Evolutionary conservation across 2,329 filamentous ascomycete genomes (phyloP).

Genomic region (Neofusicoccum umdonicola): DNA sequence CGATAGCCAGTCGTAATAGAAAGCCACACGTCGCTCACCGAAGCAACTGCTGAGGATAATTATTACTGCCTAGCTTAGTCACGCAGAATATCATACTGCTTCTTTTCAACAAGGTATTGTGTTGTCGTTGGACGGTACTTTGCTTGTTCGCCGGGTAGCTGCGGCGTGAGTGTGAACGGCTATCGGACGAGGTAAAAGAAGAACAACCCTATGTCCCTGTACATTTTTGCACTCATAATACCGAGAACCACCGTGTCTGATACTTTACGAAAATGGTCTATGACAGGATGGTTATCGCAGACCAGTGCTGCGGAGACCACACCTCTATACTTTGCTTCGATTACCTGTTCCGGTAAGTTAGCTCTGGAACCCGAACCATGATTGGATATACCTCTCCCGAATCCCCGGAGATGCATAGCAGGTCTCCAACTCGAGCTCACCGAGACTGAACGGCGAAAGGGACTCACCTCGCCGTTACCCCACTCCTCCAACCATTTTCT

Average conservation of each 20-base stretch:
- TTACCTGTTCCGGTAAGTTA: background rate
- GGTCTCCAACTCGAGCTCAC: too few species aligned
- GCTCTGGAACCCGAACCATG: background rate
- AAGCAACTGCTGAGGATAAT: too few species aligned
- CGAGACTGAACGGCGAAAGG: background rate
- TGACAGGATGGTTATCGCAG: constrained; percentile 31
- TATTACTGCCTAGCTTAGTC: too few species aligned
- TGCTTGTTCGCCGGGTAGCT: too few species aligned
- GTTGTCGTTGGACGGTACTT: too few species aligned
- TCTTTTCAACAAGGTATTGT: too few species aligned
- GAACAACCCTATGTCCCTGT: background rate
- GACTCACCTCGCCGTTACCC: background rate
- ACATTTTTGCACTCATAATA: constrained; percentile 22
- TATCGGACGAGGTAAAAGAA: background rate
- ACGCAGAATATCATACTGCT: too few species aligned
- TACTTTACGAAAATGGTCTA: constrained; percentile 31
- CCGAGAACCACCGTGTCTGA: constrained; percentile 26
- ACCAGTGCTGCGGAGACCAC: constrained; percentile 30
- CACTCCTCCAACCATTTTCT: background rate
- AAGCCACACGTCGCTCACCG: too few species aligned
- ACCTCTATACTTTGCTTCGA: constrained; percentile 25
- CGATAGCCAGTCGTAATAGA: too few species aligned
- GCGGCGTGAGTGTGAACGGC: too few species aligned
- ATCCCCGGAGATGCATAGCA: too few species aligned
- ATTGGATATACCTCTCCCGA: too few species aligned